phyloP scores from a whole-genome alignment of 169 alveolate species.

The Plasmodium knowlesi region DNA sequence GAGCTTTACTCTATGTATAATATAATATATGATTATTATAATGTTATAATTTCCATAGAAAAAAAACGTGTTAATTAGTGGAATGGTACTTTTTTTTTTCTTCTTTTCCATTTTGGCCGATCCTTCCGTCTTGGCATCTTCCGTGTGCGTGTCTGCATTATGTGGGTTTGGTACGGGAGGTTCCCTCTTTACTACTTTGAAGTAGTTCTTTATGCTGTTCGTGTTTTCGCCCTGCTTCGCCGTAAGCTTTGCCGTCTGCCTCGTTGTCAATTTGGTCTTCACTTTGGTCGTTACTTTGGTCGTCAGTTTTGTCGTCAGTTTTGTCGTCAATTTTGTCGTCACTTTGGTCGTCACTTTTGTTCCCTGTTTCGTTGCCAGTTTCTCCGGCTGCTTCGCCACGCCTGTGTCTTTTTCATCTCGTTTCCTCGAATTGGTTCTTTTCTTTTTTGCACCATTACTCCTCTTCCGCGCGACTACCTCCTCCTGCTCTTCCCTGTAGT shows the following conservation, averaged over 20 bases:
- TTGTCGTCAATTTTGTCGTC: neutral
- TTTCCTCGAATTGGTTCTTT: constrained; percentile 10
- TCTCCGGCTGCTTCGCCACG: neutral
- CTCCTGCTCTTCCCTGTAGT: constrained; percentile 5
- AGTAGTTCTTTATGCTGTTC: constrained; percentile 55
- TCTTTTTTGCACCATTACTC: neutral
- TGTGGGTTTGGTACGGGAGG: neutral
- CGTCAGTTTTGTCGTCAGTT: neutral
- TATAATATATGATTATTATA: constrained; percentile 53
- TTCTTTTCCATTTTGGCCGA: neutral
- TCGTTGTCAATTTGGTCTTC: neutral
- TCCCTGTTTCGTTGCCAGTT: no score
- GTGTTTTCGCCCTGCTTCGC: neutral
- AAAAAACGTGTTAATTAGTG: constrained; percentile 48
- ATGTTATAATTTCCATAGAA: constrained; percentile 60
- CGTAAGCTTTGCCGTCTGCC: neutral
- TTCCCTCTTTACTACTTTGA: constrained; percentile 41
- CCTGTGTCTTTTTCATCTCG: neutral
- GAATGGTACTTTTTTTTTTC: neutral
- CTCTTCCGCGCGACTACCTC: constrained; percentile 5
- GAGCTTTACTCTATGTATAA: constrained; percentile 23
- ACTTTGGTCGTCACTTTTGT: no score
- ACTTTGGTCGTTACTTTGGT: neutral
- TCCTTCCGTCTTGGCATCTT: neutral
- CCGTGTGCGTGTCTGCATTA: neutral